Conservation (phyloP, 75 land plant species). For the Pinus tabuliformis region DNA sequence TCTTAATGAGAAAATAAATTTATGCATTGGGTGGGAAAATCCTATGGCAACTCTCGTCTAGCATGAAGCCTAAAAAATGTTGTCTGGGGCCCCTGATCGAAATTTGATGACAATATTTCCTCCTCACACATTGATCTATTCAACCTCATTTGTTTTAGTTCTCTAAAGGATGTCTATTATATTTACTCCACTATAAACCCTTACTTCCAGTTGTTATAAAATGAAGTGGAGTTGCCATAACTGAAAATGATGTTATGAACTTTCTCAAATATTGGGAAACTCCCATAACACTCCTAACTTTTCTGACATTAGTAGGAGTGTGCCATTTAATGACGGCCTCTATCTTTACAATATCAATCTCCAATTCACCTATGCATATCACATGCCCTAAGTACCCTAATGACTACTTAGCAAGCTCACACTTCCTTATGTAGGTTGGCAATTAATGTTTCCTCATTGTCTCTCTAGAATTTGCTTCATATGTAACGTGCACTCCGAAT, state of each 20-base stretch:
- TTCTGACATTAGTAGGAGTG: neutral
- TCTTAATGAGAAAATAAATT: too few species aligned
- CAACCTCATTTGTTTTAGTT: neutral
- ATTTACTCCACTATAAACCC: neutral
- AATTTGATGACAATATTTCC: too few species aligned
- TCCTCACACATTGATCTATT: too few species aligned
- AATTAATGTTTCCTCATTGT: neutral
- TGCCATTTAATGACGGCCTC: neutral
- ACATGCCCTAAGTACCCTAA: neutral
- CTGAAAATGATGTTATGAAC: neutral
- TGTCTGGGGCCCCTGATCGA: too few species aligned
- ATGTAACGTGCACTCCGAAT: neutral
- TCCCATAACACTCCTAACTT: neutral
- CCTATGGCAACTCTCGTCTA: too few species aligned
- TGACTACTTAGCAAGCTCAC: neutral
- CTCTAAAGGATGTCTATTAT: neutral
- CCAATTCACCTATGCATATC: neutral
- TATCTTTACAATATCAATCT: neutral
- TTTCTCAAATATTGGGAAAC: neutral
- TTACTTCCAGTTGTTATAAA: neutral
- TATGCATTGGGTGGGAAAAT: too few species aligned
- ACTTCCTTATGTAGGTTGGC: neutral
- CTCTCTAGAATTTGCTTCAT: neutral
- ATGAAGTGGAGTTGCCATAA: neutral
- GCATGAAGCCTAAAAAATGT: too few species aligned